These are phyloP conservation scores for Ustilaginoidea virens DNA, from an alignment of 2,329 filamentous ascomycete genomes.

Conservation along the genomic window DNA sequence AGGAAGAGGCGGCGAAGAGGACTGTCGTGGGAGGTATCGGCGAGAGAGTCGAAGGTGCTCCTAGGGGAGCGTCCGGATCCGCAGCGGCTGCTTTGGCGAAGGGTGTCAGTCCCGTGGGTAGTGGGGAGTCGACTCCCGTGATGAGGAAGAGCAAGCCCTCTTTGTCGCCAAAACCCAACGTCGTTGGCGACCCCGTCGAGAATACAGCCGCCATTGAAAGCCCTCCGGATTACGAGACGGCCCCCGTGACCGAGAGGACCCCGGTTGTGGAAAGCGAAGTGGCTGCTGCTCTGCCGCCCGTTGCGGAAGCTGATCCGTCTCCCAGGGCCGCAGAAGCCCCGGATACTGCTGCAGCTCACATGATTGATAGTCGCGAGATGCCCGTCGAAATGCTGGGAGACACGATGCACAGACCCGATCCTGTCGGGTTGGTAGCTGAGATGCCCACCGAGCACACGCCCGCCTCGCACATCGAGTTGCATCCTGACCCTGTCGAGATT, in stretches of 20 bases:
- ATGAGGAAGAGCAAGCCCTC: conserved; percentile 8
- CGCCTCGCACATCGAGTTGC: conserved; percentile 22
- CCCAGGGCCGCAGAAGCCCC: conserved; percentile 1
- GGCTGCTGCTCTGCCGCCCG: too few species aligned
- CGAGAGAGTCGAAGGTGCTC: conserved; percentile 7
- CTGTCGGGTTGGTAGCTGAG: conserved; percentile 30
- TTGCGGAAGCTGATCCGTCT: conserved; percentile 1
- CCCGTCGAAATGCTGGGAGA: conserved; percentile 11
- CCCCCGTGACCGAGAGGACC: too few species aligned
- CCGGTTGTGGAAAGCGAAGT: conserved; percentile 1
- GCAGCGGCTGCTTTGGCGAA: too few species aligned
- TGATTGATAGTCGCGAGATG: conserved; percentile 20
- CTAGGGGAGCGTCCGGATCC: too few species aligned
- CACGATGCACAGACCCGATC: conserved; percentile 15
- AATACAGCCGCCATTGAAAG: background rate
- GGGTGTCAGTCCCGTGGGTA: conserved; percentile 14
- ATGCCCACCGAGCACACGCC: conserved; percentile 29
- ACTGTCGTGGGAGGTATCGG: conserved; percentile 9
- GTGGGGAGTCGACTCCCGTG: conserved; percentile 15
- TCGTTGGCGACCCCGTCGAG: too few species aligned
- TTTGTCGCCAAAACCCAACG: too few species aligned
- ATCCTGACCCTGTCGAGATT: conserved; percentile 31
- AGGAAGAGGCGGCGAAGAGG: conserved; percentile 13
- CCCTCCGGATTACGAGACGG: too few species aligned
- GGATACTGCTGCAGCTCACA: conserved; percentile 10